phyloP scores from a whole-genome alignment of 495 filamentous ascomycete species.

The Aspergillus hancockii region DNA sequence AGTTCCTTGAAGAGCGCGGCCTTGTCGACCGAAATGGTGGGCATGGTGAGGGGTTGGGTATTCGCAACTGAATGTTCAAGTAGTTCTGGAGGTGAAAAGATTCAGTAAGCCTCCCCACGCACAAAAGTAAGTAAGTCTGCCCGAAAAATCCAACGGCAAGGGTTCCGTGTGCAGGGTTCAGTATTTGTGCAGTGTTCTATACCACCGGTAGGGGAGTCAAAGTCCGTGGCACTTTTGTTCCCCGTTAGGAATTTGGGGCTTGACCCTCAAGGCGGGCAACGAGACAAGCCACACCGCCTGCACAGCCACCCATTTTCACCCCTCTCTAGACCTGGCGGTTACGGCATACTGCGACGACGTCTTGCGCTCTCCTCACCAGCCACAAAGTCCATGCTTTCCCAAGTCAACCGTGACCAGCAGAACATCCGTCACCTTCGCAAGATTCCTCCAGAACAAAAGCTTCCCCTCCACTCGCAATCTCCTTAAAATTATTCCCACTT shows the following conservation, averaged over 20 bases:
- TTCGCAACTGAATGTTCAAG: constrained; percentile 22
- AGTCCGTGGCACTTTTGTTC: constrained; percentile 17
- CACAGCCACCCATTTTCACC: constrained; percentile 27
- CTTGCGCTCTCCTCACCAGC: constrained; percentile 21
- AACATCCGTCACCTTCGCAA: constrained; percentile 23
- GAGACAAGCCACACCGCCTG: constrained; percentile 16
- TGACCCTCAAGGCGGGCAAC: constrained; percentile 19
- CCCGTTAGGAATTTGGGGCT: constrained; percentile 19
- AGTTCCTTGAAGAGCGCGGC: constrained; percentile 90
- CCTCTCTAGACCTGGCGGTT: constrained; percentile 9
- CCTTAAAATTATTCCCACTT: constrained; percentile 26
- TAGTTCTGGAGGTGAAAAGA: background rate
- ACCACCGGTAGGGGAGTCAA: constrained; percentile 13
- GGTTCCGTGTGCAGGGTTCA: background rate
- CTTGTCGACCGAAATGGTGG: constrained; percentile 95
- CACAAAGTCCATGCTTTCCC: constrained; percentile 20
- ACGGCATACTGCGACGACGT: constrained; percentile 1
- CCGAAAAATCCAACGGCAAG: background rate
- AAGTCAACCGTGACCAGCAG: constrained; percentile 9
- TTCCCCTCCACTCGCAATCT: constrained; percentile 33
- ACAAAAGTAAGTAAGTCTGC: background rate
- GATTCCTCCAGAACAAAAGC: constrained; percentile 21
- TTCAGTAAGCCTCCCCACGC: constrained; percentile 9
- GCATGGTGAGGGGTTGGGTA: constrained; percentile 51
- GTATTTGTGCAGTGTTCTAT: background rate